Conservation (phyloP, 192 early-diverging fungal genomes). For the Tieghemiomyces parasiticus region DNA sequence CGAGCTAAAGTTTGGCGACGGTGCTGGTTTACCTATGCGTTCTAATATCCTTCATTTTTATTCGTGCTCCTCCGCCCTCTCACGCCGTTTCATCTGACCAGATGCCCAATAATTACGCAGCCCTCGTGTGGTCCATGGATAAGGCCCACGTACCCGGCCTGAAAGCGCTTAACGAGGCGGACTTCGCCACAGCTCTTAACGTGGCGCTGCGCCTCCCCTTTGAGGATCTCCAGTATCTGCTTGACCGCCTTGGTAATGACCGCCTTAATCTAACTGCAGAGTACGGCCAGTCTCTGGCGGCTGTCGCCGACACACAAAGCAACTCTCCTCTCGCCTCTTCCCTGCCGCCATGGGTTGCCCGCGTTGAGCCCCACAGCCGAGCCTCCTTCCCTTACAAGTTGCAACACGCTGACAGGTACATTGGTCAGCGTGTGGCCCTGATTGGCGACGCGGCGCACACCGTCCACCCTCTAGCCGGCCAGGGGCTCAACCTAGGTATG, state of each 20-base stretch:
- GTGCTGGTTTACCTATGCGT: too few relatives aligned
- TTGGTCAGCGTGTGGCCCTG: slow-evolving; percentile 63
- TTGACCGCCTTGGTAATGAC: slow-evolving; percentile 15
- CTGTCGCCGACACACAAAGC: neutral
- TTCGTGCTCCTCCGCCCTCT: too few relatives aligned
- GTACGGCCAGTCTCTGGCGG: neutral
- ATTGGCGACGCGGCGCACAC: slow-evolving; percentile 95
- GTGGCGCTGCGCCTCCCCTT: slow-evolving; percentile 58
- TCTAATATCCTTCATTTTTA: too few relatives aligned
- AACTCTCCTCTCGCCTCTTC: slow-evolving; percentile 8
- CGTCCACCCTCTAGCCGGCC: slow-evolving; percentile 91
- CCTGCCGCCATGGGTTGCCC: slow-evolving; percentile 41
- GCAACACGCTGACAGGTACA: slow-evolving; percentile 63
- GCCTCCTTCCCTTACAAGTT: slow-evolving; percentile 75
- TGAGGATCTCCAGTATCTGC: slow-evolving; percentile 58
- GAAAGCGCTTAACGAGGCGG: slow-evolving; percentile 36
- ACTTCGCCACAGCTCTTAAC: slow-evolving; percentile 60
- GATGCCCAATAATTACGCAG: slow-evolving; percentile 32
- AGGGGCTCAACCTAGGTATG: slow-evolving; percentile 90
- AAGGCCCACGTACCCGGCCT: slow-evolving; percentile 45
- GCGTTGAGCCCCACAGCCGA: slow-evolving; percentile 44
- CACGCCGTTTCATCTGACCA: too few relatives aligned
- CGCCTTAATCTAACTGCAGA: slow-evolving; percentile 2
- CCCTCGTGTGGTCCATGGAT: slow-evolving; percentile 84
- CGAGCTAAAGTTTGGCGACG: too few relatives aligned